Evolutionary conservation across 768 basidiomycete species (phyloP).

Genomic region (Collybia nuda): DNA sequence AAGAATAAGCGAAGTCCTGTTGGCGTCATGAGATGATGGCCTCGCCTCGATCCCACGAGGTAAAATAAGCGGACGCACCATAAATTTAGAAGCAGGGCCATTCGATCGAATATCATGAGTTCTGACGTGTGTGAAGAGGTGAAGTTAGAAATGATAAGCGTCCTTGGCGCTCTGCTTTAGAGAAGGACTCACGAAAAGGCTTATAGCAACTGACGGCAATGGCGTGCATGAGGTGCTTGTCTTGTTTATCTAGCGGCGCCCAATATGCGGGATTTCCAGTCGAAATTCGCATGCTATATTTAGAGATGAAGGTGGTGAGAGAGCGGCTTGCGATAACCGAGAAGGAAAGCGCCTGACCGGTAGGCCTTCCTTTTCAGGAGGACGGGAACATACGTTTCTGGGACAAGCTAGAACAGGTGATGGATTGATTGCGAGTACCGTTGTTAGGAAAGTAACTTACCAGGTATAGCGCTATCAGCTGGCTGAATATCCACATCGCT

Average conservation of each 20-base stretch:
- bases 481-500: slow-evolving; percentile 65
- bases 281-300: slow-evolving; percentile 47
- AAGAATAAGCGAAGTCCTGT: slow-evolving; percentile 60
- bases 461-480: slow-evolving; percentile 49
- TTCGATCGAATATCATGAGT: slow-evolving; percentile 64
- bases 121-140: slow-evolving; percentile 33
- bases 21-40: background rate
- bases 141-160: background rate
- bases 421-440: background rate
- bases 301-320: background rate
- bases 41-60: background rate
- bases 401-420: slow-evolving; percentile 48
- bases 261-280: slow-evolving; percentile 55
- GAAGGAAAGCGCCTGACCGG: slow-evolving; percentile 30
- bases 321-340: background rate
- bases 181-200: slow-evolving; percentile 62
- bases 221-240: slow-evolving; percentile 42
- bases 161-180: background rate
- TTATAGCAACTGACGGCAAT: slow-evolving; percentile 61
- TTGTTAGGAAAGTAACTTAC: slow-evolving; percentile 30
- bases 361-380: slow-evolving; percentile 60
- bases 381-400: slow-evolving; percentile 70
- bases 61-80: slow-evolving; percentile 46
- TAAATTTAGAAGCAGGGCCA: slow-evolving; percentile 69
- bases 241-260: slow-evolving; percentile 56